Conservation (phyloP, 2,329 filamentous ascomycete species). For the Fusarium pseudocircinatum region DNA sequence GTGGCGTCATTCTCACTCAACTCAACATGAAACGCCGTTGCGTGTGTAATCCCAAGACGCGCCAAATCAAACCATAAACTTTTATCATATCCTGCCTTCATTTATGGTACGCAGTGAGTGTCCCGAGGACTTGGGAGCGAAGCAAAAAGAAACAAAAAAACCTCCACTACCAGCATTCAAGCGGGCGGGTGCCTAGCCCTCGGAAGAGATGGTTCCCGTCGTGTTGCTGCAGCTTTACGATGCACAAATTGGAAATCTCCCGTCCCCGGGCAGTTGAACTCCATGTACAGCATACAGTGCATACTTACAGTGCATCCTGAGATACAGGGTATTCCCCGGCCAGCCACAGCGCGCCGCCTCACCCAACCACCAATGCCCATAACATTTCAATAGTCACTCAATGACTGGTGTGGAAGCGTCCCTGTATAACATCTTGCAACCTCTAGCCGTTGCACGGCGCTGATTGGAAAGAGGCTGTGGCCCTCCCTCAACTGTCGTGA, state of each 20-base stretch:
- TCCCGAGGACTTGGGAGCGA: slow-evolving; percentile 2
- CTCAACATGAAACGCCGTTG: not conserved
- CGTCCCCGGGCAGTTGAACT: slow-evolving; percentile 1
- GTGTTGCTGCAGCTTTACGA: slow-evolving; percentile 9
- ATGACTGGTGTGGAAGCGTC: slow-evolving; percentile 32
- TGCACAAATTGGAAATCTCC: slow-evolving; percentile 20
- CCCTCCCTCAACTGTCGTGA: slow-evolving; percentile 41
- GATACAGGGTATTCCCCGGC: slow-evolving; percentile 23
- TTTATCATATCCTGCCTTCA: not conserved
- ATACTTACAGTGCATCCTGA: slow-evolving; percentile 22
- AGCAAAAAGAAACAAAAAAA: slow-evolving; percentile 21
- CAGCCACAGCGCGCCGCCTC: slow-evolving; percentile 23
- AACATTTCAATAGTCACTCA: not conserved
- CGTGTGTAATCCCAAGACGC: not conserved
- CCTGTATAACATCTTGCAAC: slow-evolving; percentile 19
- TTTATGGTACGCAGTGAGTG: not conserved
- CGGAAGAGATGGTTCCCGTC: slow-evolving; percentile 24
- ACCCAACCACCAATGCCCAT: slow-evolving; percentile 17
- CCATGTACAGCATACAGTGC: slow-evolving; percentile 26
- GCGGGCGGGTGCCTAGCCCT: slow-evolving; percentile 33
- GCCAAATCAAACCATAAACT: not conserved
- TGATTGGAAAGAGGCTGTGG: slow-evolving; percentile 37
- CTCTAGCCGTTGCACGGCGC: slow-evolving; percentile 11
- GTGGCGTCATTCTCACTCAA: slow-evolving; percentile 17
- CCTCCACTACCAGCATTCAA: slow-evolving; percentile 23